These are phyloP conservation scores for Bacidia gigantensis DNA, from an alignment of 495 filamentous ascomycete species.

Conservation along the genomic window DNA sequence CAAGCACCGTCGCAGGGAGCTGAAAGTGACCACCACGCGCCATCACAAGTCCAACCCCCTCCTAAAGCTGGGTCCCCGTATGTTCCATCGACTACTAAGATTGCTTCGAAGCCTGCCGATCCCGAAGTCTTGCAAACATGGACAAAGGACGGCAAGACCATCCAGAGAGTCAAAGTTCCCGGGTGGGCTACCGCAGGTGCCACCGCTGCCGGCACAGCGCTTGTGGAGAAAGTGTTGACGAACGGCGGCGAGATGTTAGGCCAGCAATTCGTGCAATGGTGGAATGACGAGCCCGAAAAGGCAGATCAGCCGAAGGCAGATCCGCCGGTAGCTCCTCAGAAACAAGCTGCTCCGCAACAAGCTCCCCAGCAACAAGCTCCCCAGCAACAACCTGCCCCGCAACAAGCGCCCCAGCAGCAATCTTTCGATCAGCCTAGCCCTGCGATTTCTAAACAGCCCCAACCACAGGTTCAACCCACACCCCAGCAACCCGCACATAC, in stretches of 20 bases:
- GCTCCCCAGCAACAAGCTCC: background rate
- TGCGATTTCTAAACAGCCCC: constrained; percentile 14
- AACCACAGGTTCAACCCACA: too few species aligned
- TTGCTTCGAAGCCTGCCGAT: too few species aligned
- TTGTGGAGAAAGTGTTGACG: background rate
- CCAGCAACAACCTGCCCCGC: background rate
- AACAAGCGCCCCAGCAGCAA: background rate
- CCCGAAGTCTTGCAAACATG: too few species aligned
- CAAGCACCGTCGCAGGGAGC: too few species aligned
- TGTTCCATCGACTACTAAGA: too few species aligned
- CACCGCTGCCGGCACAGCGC: background rate
- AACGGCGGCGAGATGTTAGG: background rate
- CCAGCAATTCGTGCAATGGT: background rate
- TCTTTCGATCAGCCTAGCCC: background rate
- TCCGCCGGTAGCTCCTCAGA: background rate
- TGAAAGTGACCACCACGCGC: too few species aligned
- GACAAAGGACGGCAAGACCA: too few species aligned
- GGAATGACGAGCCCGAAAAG: background rate
- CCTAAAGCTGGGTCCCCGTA: too few species aligned
- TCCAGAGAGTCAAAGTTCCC: background rate
- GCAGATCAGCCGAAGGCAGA: background rate
- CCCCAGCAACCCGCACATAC: too few species aligned
- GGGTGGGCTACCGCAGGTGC: background rate
- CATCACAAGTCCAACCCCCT: too few species aligned
- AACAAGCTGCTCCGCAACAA: background rate